phyloP scores from a whole-genome alignment of 805 yeast species.

The Ogataea minuta region DNA sequence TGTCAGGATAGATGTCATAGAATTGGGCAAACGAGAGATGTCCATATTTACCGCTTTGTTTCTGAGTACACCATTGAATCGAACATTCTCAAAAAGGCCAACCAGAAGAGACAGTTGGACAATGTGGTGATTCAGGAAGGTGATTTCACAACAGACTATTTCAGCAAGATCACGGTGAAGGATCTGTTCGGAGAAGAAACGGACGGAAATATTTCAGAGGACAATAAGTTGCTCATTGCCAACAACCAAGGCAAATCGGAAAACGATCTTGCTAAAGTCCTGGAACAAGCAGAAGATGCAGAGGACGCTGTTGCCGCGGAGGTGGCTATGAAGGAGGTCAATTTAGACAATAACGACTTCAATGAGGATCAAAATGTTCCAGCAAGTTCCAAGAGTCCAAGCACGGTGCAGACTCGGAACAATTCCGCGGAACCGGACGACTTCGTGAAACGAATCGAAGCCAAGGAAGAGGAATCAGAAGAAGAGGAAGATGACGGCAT shows the following conservation, averaged over 20 bases:
- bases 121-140: constrained; percentile 97
- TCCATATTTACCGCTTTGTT: constrained; percentile 93
- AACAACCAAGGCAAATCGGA: constrained; percentile 10
- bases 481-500: constrained; percentile 60
- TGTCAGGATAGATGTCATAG: constrained; percentile 99
- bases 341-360: constrained; percentile 84
- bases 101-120: constrained; percentile 90
- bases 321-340: constrained; percentile 81
- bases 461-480: constrained; percentile 27
- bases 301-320: constrained; percentile 88
- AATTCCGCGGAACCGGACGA: constrained; percentile 34
- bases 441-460: constrained; percentile 21
- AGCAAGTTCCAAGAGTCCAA: constrained; percentile 25
- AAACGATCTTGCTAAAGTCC: constrained; percentile 39
- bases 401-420: constrained; percentile 13
- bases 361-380: constrained; percentile 43
- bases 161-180: constrained; percentile 79
- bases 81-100: constrained; percentile 88
- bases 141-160: constrained; percentile 95
- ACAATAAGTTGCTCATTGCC: constrained; percentile 20
- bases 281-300: constrained; percentile 94
- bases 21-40: constrained; percentile 97
- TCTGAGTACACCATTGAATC: constrained; percentile 96
- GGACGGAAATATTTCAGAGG: constrained; percentile 27
- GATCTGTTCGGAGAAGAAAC: constrained; percentile 73